Evolutionary conservation across 2,329 filamentous ascomycete species (phyloP).

Genomic region (Xylaria polymorpha): DNA sequence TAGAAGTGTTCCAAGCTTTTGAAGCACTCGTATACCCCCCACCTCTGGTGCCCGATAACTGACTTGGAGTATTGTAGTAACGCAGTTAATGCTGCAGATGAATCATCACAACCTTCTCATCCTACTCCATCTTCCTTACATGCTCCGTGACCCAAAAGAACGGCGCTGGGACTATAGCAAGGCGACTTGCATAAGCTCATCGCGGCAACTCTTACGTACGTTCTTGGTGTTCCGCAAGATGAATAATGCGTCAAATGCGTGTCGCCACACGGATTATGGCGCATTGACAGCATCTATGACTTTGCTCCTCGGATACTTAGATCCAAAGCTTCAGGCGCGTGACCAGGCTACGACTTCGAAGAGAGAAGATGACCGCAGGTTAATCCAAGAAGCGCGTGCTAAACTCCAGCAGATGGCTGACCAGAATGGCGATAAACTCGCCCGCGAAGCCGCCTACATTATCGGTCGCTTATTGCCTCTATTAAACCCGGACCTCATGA

Average conservation of each 20-base stretch:
- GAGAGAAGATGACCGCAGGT: constrained; percentile 52
- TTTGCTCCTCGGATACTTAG: constrained; percentile 63
- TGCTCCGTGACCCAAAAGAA: constrained; percentile 57
- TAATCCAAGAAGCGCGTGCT: constrained; percentile 53
- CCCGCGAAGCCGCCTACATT: constrained; percentile 57
- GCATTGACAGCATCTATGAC: constrained; percentile 64
- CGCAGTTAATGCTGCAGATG: constrained; percentile 60
- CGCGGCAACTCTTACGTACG: constrained; percentile 61
- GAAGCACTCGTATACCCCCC: neutral
- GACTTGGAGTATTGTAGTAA: constrained; percentile 24
- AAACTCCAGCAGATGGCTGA: constrained; percentile 55
- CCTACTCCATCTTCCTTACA: constrained; percentile 66
- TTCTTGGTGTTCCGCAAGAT: constrained; percentile 61
- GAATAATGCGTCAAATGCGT: constrained; percentile 54
- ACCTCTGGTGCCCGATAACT: neutral
- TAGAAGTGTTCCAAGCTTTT: neutral
- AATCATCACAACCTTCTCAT: constrained; percentile 63
- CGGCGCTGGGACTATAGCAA: constrained; percentile 61
- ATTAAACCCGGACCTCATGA: constrained; percentile 39
- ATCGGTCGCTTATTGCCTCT: constrained; percentile 58
- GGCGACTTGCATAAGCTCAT: constrained; percentile 60
- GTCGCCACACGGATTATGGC: constrained; percentile 64
- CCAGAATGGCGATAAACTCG: constrained; percentile 56
- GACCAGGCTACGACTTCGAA: constrained; percentile 38
- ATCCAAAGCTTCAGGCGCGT: constrained; percentile 47